Evolutionary conservation across 129 eudicot genomes (phyloP).

Genomic region (Flaveria trinervia): DNA sequence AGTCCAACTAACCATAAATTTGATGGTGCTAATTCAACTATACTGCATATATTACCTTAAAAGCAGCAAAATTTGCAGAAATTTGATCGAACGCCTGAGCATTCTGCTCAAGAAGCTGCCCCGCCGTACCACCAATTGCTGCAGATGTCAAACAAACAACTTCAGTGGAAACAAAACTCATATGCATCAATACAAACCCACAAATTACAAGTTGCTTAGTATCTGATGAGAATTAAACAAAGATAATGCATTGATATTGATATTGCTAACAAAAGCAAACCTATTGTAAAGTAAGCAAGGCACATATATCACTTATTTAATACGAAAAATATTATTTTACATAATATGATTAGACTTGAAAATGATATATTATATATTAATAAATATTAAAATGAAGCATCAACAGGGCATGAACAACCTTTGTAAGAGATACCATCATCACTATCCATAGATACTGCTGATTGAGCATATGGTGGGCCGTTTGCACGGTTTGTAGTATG

Average conservation of each 20-base stretch:
- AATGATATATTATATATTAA: not conserved
- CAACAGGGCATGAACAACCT: slow-evolving; percentile 44
- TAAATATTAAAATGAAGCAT: not conserved
- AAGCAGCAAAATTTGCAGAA: slow-evolving; percentile 67
- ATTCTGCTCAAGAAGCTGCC: slow-evolving; percentile 79
- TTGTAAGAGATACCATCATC: slow-evolving; percentile 85
- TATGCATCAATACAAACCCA: slow-evolving; percentile 3
- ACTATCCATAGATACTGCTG: slow-evolving; percentile 68
- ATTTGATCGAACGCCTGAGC: slow-evolving; percentile 72
- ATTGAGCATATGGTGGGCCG: slow-evolving; percentile 76
- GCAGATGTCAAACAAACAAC: slow-evolving; percentile 34
- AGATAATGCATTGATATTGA: not conserved
- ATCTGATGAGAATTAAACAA: not conserved
- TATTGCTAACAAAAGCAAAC: not conserved
- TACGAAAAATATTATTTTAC: not conserved
- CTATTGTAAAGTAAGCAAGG: not conserved
- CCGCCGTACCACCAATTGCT: slow-evolving; percentile 76
- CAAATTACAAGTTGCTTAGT: not conserved
- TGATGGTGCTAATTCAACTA: slow-evolving; percentile 14
- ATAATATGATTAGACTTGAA: not conserved
- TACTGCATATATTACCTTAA: slow-evolving; percentile 44
- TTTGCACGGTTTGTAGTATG: slow-evolving; percentile 71
- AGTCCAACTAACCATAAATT: not conserved
- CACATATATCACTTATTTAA: not conserved
- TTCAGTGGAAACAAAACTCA: not conserved